phyloP scores from a whole-genome alignment of 2,329 filamentous ascomycete genomes.

The Cercospora sojina region DNA sequence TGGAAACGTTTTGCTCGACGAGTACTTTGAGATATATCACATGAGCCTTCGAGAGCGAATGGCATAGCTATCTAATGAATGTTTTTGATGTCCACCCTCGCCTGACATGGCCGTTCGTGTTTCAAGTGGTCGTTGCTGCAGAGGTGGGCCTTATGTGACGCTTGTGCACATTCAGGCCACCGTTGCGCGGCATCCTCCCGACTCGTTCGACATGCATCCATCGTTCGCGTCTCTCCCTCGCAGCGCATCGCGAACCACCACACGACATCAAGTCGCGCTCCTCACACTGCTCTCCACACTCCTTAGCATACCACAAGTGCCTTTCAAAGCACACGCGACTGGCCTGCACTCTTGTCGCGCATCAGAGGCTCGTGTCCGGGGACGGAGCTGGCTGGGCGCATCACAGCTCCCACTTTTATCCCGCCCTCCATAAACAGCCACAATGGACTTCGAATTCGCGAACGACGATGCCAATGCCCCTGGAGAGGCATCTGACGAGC shows the following conservation, averaged over 20 bases:
- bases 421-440: background rate
- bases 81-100: background rate
- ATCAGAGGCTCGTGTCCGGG: background rate
- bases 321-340: background rate
- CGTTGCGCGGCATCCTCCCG: background rate
- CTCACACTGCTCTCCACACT: background rate
- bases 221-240: conserved; percentile 3
- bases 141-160: background rate
- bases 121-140: background rate
- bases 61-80: background rate
- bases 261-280: background rate
- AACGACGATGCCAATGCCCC: conserved; percentile 36
- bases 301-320: background rate
- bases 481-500: conserved; percentile 37
- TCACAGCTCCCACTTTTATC: conserved; percentile 1
- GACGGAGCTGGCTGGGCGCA: background rate
- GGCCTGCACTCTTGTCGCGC: background rate
- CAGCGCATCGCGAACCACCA: background rate
- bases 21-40: background rate
- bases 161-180: background rate
- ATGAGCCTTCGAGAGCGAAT: background rate
- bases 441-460: conserved; percentile 32
- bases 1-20: background rate
- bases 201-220: conserved; percentile 2
- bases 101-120: background rate